A percentile compares a stretch with the other conserved stretches of the same genome.
phyloP scores from a whole-genome alignment of 805 yeast species.

The Candida lessepsii region DNA sequence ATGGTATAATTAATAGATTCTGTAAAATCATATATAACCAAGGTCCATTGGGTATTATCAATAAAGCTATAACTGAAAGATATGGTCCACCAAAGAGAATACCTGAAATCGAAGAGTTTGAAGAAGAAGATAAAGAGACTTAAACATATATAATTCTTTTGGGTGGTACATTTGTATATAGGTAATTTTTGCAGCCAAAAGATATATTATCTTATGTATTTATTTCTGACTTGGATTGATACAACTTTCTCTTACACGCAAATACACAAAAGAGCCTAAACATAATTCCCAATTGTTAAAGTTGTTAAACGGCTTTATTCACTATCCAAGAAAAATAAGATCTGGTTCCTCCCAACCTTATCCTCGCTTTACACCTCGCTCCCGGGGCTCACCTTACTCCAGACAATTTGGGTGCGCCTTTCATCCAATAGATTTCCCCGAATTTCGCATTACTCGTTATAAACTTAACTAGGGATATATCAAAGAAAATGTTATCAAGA shows the following conservation, averaged over 20 bases:
- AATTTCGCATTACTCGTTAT: slow-evolving; percentile 5
- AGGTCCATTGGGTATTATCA: slow-evolving; percentile 44
- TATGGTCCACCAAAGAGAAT: slow-evolving; percentile 34
- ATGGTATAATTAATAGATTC: slow-evolving; percentile 29
- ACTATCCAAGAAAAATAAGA: too few species aligned
- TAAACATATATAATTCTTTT: not conserved
- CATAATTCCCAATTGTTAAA: too few species aligned
- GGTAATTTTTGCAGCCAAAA: slow-evolving; percentile 2
- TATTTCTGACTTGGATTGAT: too few species aligned
- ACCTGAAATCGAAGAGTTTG: slow-evolving; percentile 41
- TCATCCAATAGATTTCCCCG: slow-evolving; percentile 7
- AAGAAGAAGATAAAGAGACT: slow-evolving; percentile 37
- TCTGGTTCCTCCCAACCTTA: not conserved
- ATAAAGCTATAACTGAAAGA: slow-evolving; percentile 38
- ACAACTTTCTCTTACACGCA: too few species aligned
- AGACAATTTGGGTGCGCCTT: not conserved
- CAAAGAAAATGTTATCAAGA: slow-evolving; percentile 8
- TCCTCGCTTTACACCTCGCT: not conserved
- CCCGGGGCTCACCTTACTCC: not conserved
- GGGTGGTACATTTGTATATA: slow-evolving; percentile 9
- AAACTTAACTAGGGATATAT: not conserved
- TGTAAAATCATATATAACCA: slow-evolving; percentile 38
- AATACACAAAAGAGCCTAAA: too few species aligned
- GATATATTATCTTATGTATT: too few species aligned
- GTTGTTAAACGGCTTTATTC: too few species aligned